Base-by-base conservation (phyloP, 176 grass and related monocot species). In the Paspalum vaginatum region DNA sequence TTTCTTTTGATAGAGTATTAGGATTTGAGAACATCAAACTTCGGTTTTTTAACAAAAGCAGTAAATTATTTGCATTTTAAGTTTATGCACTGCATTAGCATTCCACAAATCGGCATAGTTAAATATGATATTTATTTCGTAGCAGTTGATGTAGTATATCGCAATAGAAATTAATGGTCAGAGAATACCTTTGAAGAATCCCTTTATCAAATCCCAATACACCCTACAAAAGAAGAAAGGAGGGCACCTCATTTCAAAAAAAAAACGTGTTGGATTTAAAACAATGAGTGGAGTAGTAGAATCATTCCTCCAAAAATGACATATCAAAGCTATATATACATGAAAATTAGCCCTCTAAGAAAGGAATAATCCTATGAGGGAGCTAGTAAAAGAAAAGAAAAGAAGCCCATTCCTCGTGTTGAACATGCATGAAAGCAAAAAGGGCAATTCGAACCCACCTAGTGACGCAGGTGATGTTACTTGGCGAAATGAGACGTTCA, bases 391-490 rank as follows among this genome's bases (percentile, higher is more conserved):
- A 32, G 1, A 32, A 32, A 32, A 32, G 32, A 61, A 65, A 13
- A 39, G 8, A 50, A 70, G 15, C 27, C 4, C 14, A 9, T 51
- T 32, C 7, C 67, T 27, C 53, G 70, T 75, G 52, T 61, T 46
- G 44, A 70, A 62, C 64, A 69, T 70, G 54, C 63, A n/a, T 53
- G 63, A 51, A 38, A 52, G 65, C 55, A 61, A 78, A 39, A 52
- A 5, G 65, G 60, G 11, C 41, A 45, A 42, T 64, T 41, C 40
- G 27, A 32, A 63, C 15, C 37, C 74, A 57, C 20, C 48, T 20
- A 16, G 48, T 55, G 80, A 68, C 21, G 52, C 18, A 74, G 51
- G 32, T 11, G 20, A 2, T 54, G 25, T 14, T 41, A 41, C 42
- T 62, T 63, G 44, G 48, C 52, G 7, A 53, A 74, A 68, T 38